These are phyloP conservation scores for Malus hybrid DNA, from an alignment of 331 rosid species.

Conservation along the genomic window DNA sequence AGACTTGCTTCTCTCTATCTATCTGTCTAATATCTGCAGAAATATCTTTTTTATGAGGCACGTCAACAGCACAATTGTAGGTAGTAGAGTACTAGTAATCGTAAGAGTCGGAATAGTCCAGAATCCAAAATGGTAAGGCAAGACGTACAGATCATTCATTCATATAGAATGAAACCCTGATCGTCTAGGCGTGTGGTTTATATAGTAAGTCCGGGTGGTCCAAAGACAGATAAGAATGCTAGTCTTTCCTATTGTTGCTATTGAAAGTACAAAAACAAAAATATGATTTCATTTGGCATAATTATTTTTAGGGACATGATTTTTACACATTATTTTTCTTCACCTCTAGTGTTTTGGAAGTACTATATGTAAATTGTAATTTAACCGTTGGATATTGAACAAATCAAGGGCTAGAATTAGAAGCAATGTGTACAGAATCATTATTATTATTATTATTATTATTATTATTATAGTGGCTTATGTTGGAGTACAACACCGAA, in stretches of 20 bases:
- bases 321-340: background rate
- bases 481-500: no score
- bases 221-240: slow-evolving; percentile 5
- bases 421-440: no score
- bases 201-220: background rate
- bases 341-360: background rate
- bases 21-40: background rate
- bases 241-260: background rate
- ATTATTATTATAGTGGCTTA: no score
- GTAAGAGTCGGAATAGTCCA: no score
- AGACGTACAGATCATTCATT: background rate
- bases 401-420: no score
- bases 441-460: no score
- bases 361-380: no score
- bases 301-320: background rate
- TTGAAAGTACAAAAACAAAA: no score
- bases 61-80: background rate
- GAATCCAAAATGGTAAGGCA: background rate
- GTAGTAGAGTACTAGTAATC: no score
- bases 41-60: background rate
- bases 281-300: no score
- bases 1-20: background rate
- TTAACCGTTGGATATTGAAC: no score
- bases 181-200: slow-evolving; percentile 3
- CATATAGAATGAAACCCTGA: background rate